phyloP scores from a whole-genome alignment of 1,139 yeast genomes.

The Kodamaea derodonti region DNA sequence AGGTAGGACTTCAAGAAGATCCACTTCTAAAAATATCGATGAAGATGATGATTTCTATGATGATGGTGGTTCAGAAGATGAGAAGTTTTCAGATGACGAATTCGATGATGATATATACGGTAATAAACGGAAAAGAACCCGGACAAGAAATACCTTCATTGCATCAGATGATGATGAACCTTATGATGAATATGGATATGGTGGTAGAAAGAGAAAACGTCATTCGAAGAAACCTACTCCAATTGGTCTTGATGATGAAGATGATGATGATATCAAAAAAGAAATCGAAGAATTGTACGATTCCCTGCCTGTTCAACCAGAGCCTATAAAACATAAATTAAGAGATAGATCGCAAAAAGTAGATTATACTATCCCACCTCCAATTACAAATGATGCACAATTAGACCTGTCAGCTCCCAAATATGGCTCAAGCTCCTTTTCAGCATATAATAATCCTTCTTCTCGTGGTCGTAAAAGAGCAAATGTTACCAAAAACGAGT shows the following conservation, averaged over 20 bases:
- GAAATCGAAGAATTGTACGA: conserved; percentile 52
- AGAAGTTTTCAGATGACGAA: conserved; percentile 18
- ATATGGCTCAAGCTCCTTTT: conserved; percentile 2
- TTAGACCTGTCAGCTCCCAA: conserved; percentile 16
- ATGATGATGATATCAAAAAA: conserved; percentile 40
- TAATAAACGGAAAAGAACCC: conserved; percentile 20
- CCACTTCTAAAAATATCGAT: conserved; percentile 1
- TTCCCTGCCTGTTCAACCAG: conserved; percentile 46
- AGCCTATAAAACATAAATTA: conserved; percentile 56
- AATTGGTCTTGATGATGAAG: conserved; percentile 23
- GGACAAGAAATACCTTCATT: conserved; percentile 24
- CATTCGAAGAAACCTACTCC: conserved; percentile 21
- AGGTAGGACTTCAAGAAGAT: conserved; percentile 9
- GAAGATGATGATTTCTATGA: conserved; percentile 31
- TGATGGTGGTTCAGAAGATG: conserved; percentile 15
- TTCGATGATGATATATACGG: conserved; percentile 3
- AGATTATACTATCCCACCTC: conserved; percentile 86
- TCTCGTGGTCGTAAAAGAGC: conserved; percentile 21
- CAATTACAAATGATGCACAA: conserved; percentile 51
- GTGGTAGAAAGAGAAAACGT: conserved; percentile 13
- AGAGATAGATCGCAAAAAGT: conserved; percentile 71
- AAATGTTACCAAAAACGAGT: conserved; percentile 36
- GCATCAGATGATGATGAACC: conserved; percentile 36
- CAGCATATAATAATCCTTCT: conserved; percentile 4
- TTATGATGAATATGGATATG: conserved; percentile 23